A percentile compares a stretch with the other conserved stretches of the same genome.
These are phyloP conservation scores for Aureobasidium mangrovei DNA, from an alignment of 2,329 filamentous ascomycete species.

Conservation along the genomic window DNA sequence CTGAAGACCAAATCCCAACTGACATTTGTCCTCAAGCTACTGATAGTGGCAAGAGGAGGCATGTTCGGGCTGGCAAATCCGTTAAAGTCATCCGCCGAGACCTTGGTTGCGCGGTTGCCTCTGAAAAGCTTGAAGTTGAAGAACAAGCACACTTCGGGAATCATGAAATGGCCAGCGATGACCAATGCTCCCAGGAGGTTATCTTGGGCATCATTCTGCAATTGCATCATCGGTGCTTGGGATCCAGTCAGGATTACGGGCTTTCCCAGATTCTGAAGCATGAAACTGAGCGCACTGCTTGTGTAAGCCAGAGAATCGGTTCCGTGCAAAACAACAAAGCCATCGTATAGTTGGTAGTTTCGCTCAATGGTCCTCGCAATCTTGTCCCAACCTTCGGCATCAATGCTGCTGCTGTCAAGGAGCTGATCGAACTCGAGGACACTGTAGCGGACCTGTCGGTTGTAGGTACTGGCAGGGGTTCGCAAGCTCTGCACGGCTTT, in stretches of 20 bases:
- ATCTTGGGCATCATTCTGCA: slow-evolving; percentile 85
- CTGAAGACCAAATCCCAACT: slow-evolving; percentile 70
- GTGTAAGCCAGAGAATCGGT: slow-evolving; percentile 85
- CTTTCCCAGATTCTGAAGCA: slow-evolving; percentile 85
- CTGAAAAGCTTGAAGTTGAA: slow-evolving; percentile 88
- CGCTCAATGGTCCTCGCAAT: slow-evolving; percentile 70
- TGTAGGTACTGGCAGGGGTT: slow-evolving; percentile 72
- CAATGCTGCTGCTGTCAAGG: slow-evolving; percentile 84
- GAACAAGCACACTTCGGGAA: slow-evolving; percentile 87
- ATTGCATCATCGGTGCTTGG: slow-evolving; percentile 72
- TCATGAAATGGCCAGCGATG: slow-evolving; percentile 83
- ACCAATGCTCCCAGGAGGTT: slow-evolving; percentile 83
- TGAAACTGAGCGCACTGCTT: slow-evolving; percentile 83
- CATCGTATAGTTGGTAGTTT: slow-evolving; percentile 84
- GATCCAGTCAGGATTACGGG: slow-evolving; percentile 72
- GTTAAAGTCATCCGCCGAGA: slow-evolving; percentile 76
- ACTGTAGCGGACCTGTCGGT: slow-evolving; percentile 71
- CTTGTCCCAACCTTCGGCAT: slow-evolving; percentile 74
- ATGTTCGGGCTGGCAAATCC: slow-evolving; percentile 86
- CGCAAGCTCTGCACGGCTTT: slow-evolving; percentile 59
- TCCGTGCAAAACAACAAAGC: slow-evolving; percentile 83
- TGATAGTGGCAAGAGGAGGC: slow-evolving; percentile 71
- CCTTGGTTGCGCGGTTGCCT: slow-evolving; percentile 80
- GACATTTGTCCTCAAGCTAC: slow-evolving; percentile 70
- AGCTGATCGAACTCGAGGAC: slow-evolving; percentile 77